Conservation (phyloP, 2,329 filamentous ascomycete genomes). For the Lasiodiplodia citricola region DNA sequence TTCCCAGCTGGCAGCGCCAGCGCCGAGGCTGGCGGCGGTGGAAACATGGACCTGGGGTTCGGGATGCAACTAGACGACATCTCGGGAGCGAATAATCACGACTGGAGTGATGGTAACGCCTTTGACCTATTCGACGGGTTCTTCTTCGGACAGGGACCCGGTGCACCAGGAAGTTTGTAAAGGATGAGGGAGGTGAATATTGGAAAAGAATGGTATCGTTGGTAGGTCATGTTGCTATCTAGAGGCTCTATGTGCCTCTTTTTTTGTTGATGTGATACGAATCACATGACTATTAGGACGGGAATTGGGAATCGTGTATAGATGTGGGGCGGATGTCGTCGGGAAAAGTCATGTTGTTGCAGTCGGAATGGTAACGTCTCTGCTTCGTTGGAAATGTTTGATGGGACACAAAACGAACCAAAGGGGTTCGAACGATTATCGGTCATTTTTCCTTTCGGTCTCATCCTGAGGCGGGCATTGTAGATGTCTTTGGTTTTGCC, state of each 20-base stretch:
- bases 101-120: slow-evolving; percentile 55
- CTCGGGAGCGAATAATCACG: slow-evolving; percentile 56
- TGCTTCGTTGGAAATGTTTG: neutral
- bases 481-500: neutral
- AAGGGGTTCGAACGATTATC: neutral
- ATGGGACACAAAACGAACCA: neutral
- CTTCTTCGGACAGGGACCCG: slow-evolving; percentile 64
- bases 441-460: neutral
- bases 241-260: neutral
- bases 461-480: neutral
- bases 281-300: neutral
- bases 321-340: neutral
- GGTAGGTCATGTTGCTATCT: neutral
- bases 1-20: slow-evolving; percentile 41
- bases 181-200: neutral
- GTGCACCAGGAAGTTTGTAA: slow-evolving; percentile 26
- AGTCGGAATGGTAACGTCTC: neutral
- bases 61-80: slow-evolving; percentile 45
- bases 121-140: slow-evolving; percentile 70
- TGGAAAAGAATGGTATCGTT: neutral
- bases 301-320: neutral
- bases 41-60: slow-evolving; percentile 67
- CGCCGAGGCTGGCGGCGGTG: slow-evolving; percentile 22
- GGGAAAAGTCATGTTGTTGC: neutral
- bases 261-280: neutral